Evolutionary conservation across 352 stramenopile species (phyloP).

Genomic region (Phytophthora constricta): DNA sequence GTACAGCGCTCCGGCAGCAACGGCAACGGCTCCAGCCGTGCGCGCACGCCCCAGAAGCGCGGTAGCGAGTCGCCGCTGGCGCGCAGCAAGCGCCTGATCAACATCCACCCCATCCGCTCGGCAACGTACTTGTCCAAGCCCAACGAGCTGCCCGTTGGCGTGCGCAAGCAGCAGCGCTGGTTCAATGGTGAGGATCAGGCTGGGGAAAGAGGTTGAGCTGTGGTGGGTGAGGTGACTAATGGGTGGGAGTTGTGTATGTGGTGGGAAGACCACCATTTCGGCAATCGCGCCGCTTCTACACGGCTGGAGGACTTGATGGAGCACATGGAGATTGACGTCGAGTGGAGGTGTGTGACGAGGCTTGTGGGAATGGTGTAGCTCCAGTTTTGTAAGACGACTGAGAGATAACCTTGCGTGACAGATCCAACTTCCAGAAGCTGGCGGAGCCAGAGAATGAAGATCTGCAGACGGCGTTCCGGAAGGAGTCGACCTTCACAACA

Average conservation of each 20-base stretch:
- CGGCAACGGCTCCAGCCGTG: constrained; percentile 66
- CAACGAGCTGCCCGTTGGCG: constrained; percentile 70
- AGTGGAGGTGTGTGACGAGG: constrained; percentile 65
- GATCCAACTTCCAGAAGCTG: constrained; percentile 88
- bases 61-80: constrained; percentile 56
- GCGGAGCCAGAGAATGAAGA: constrained; percentile 79
- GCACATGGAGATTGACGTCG: constrained; percentile 87
- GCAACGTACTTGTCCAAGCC: constrained; percentile 67
- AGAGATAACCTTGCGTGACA: constrained; percentile 24
- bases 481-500: constrained; percentile 46
- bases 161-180: constrained; percentile 85
- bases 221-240: constrained; percentile 3
- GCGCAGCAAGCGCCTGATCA: constrained; percentile 79
- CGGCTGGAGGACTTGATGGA: constrained; percentile 86
- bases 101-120: constrained; percentile 79
- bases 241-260: neutral
- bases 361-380: neutral
- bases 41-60: constrained; percentile 71
- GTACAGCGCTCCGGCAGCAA: constrained; percentile 59
- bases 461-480: constrained; percentile 74
- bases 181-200: constrained; percentile 65
- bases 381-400: neutral
- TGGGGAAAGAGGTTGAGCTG: neutral
- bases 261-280: constrained; percentile 79
- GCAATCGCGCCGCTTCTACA: constrained; percentile 73